Conservation (phyloP, 306 rosid species). For the Albizia julibrissin region DNA sequence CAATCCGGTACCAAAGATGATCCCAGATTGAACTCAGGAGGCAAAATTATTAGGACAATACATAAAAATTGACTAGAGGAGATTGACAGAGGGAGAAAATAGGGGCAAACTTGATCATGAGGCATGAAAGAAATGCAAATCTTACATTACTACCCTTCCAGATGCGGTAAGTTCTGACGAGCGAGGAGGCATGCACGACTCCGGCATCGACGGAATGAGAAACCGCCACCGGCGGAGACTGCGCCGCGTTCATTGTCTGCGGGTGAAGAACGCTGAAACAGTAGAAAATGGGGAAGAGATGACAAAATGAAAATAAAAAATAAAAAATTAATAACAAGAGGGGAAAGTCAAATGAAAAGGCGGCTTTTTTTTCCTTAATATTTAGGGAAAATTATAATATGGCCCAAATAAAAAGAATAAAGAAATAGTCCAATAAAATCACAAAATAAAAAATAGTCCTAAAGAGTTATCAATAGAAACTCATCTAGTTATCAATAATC, state of each 20-base stretch:
- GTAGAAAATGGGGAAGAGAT: neutral
- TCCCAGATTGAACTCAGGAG: neutral
- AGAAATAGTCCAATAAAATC: too few relatives aligned
- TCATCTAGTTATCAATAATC: too few relatives aligned
- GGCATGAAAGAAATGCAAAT: neutral
- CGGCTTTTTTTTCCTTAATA: neutral
- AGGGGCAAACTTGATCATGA: neutral
- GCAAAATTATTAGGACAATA: slow-evolving; percentile 3
- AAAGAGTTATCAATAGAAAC: too few relatives aligned
- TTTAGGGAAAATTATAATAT: too few relatives aligned
- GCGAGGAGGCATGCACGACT: slow-evolving; percentile 13
- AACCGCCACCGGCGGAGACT: slow-evolving; percentile 28
- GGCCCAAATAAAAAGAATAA: too few relatives aligned
- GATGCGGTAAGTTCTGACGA: slow-evolving; percentile 48
- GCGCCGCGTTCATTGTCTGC: slow-evolving; percentile 24
- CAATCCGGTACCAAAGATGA: neutral
- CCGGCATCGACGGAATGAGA: slow-evolving; percentile 28
- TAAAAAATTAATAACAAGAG: neutral
- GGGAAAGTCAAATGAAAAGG: neutral
- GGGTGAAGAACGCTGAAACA: neutral
- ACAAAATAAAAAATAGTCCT: too few relatives aligned
- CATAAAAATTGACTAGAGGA: neutral
- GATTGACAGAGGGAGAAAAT: neutral
- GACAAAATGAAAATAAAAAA: neutral
- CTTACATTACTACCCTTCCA: slow-evolving; percentile 80